A percentile compares a stretch with the other conserved stretches of the same genome.
These are phyloP conservation scores for Colletotrichum costaricense DNA, from an alignment of 2,329 filamentous ascomycete species.

Conservation along the genomic window DNA sequence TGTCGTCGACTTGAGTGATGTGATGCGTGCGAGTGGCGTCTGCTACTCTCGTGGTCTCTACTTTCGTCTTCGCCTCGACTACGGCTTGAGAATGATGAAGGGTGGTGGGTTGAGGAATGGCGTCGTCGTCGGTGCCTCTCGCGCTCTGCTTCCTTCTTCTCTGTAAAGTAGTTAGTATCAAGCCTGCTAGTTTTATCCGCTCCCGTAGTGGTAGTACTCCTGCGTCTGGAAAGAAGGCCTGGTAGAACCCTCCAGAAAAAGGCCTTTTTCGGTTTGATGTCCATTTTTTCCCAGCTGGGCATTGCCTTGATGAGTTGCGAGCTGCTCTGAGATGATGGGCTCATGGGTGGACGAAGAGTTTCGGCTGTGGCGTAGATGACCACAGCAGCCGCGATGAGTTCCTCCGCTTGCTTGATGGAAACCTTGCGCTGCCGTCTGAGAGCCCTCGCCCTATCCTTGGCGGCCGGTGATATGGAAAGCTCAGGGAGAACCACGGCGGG, in stretches of 20 bases:
- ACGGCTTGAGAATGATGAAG: slow-evolving; percentile 46
- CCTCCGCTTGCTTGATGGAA: slow-evolving; percentile 60
- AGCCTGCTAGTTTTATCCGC: slow-evolving; percentile 54
- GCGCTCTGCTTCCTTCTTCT: slow-evolving; percentile 63
- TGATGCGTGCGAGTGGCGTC: slow-evolving; percentile 40
- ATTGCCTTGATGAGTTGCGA: slow-evolving; percentile 40
- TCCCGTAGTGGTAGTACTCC: slow-evolving; percentile 46
- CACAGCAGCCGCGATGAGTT: slow-evolving; percentile 64
- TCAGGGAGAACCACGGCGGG: slow-evolving; percentile 61
- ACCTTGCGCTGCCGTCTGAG: slow-evolving; percentile 58
- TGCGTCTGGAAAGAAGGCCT: slow-evolving; percentile 40
- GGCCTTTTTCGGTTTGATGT: slow-evolving; percentile 41
- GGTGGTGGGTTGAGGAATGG: slow-evolving; percentile 49
- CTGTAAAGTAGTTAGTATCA: slow-evolving; percentile 68
- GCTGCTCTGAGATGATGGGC: slow-evolving; percentile 41
- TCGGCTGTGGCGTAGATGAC: slow-evolving; percentile 64
- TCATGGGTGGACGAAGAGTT: slow-evolving; percentile 55
- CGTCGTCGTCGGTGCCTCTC: slow-evolving; percentile 56
- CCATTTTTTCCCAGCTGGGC: slow-evolving; percentile 42
- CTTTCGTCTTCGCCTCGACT: slow-evolving; percentile 44
- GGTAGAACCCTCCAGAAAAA: slow-evolving; percentile 47
- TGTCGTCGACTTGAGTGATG: slow-evolving; percentile 43
- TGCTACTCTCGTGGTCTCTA: slow-evolving; percentile 40
- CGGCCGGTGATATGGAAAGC: slow-evolving; percentile 48
- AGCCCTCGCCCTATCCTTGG: slow-evolving; percentile 54